Evolutionary conservation across 1,139 yeast species (phyloP).

Genomic region (Candida sanyaensis): DNA sequence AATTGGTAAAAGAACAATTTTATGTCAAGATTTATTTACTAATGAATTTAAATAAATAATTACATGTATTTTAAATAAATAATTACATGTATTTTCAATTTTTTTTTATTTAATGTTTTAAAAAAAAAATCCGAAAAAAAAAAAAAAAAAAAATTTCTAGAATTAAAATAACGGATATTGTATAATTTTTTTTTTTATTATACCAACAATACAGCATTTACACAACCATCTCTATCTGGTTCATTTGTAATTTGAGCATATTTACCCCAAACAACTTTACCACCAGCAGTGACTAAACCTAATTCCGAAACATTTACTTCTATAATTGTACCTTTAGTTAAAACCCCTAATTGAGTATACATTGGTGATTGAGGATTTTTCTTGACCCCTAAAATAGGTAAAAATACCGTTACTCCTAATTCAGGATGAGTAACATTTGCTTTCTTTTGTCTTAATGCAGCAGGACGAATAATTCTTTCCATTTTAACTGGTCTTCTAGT

Average conservation of each 20-base stretch:
- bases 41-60: slow-evolving; percentile 13
- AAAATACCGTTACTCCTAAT: slow-evolving; percentile 87
- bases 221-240: slow-evolving; percentile 99
- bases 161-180: too few relatives aligned
- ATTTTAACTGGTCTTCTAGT: slow-evolving; percentile 98
- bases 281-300: slow-evolving; percentile 98
- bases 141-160: too few relatives aligned
- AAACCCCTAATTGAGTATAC: slow-evolving; percentile 97
- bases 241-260: slow-evolving; percentile 99
- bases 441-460: slow-evolving; percentile 97
- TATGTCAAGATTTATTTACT: slow-evolving; percentile 56
- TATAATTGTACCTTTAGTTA: slow-evolving; percentile 96
- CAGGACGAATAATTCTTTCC: slow-evolving; percentile 96
- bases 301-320: slow-evolving; percentile 97
- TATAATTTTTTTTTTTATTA: too few relatives aligned
- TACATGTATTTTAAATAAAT: too few relatives aligned
- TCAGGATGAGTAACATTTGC: slow-evolving; percentile 99
- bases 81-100: too few relatives aligned
- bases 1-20: slow-evolving; percentile 49
- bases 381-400: slow-evolving; percentile 93
- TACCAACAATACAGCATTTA: slow-evolving; percentile 91
- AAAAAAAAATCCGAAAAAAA: too few relatives aligned
- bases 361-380: slow-evolving; percentile 98
- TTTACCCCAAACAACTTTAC: slow-evolving; percentile 99
- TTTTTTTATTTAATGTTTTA: too few relatives aligned